Evolutionary conservation across 176 grass and related monocot genomes (phyloP).

Genomic region (Musa acuminata): DNA sequence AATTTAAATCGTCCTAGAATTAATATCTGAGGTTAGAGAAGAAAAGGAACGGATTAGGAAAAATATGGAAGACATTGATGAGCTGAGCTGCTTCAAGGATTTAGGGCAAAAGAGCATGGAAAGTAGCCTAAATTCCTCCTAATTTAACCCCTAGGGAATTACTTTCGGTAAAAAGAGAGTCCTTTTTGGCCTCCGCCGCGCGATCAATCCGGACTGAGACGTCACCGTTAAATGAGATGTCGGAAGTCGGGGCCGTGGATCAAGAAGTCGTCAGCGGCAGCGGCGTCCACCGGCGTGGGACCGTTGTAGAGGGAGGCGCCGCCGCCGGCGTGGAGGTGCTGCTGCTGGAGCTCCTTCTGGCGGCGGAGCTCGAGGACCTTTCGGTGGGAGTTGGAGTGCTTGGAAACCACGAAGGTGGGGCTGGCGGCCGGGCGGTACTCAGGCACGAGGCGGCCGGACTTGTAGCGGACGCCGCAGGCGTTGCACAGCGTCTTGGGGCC

Average conservation of each 20-base stretch:
- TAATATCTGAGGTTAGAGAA: background rate
- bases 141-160: background rate
- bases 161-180: background rate
- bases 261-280: constrained; percentile 47
- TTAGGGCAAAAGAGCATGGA: background rate
- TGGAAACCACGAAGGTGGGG: constrained; percentile 64
- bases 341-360: constrained; percentile 53
- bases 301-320: constrained; percentile 28
- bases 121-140: background rate
- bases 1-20: background rate
- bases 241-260: constrained; percentile 43
- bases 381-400: constrained; percentile 92
- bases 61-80: too few relatives aligned
- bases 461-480: constrained; percentile 85
- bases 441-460: constrained; percentile 82
- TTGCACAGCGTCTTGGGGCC: constrained; percentile 98
- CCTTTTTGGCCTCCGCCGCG: background rate
- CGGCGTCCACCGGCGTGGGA: background rate
- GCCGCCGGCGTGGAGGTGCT: background rate
- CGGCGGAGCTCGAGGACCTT: constrained; percentile 84
- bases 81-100: background rate
- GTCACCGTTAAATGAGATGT: constrained; percentile 37
- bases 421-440: constrained; percentile 88
- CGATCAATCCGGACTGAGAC: background rate
- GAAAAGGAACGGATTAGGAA: background rate